Evolutionary conservation across 148 eudicot genomes (phyloP), one percentile per base, ranked within the genome.

Genomic region (Diospyros kaki): DNA sequence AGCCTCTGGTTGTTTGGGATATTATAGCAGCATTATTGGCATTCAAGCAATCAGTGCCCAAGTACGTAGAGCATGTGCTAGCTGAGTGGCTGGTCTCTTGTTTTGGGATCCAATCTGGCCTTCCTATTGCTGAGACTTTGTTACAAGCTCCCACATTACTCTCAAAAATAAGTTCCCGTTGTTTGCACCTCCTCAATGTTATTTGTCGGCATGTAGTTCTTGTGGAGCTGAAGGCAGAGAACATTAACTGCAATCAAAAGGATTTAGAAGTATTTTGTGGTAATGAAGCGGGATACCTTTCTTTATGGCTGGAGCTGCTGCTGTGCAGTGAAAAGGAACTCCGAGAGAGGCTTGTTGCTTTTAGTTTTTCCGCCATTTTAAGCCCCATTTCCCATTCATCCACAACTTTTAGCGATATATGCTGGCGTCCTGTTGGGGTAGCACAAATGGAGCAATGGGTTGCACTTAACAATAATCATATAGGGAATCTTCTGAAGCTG

Each of bases 1-100:
- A 84, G 81, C 87, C 89, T 60, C 82, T 90, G 66, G 93, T 87
- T 66, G 63, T 87, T 71, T 94, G 97, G 97, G 98, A 95, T 85
- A 75, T 89, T 55, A 69, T 89, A 61, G 82, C 89, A 53, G 97
- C 94, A 78, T 80, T 86, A 71, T 70, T 79, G 54, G 91, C 90
- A 58, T 92, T 95, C 86, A 89, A 86, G 84, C 79, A 86, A 53
- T 81, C 70, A 48, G 74, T 77, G 38, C 86, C 91, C 2, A 65
- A 78, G 78, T 89, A 84, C 71, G 79, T 84, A 39, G 83, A 84
- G 75, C 81, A 81, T 53, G 50, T 90, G 54, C 60, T 95, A 53
- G 75, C 76, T 17, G 81, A 81, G 75, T 90, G 94, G 98, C 65
- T 92, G 72, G 60, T 74, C 75, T 81, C 78, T 46, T 58, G 61